Base-by-base conservation (phyloP, 495 filamentous ascomycete species). In the Acidiella bohemica region DNA sequence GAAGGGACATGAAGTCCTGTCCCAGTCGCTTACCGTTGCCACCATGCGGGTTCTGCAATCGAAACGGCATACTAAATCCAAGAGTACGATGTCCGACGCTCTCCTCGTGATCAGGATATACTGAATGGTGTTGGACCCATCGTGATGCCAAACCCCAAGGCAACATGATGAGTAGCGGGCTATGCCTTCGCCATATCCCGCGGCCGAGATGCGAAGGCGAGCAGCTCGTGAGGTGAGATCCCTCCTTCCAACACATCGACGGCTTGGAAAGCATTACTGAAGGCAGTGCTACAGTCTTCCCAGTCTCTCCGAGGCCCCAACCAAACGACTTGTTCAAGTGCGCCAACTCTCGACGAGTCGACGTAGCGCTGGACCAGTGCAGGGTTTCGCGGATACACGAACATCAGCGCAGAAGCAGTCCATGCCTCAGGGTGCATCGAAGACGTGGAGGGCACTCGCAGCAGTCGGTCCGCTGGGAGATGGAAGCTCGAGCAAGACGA, bases 361-460 rank as follows among this genome's bases (percentile, higher is more conserved):
- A 72, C 30, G 47, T 73, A 75, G 29, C 55, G 63, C 1, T 36
- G 36, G 5, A 75, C 39, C 16, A 76, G 43, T 20, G 50, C 56
- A 4, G 62, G 56, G 11, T 70, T 55, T n/a, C 68, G 59, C 1
- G 72, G 72, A 37, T 75, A 76, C 9, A 75, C 64, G 55, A 73
- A 72, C 55, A 76, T 53, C 67, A 70, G 68, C 17, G 64, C 60
- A 0, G 32, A 32, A 2, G 69, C 68, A 1, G 47, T 42, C 16
- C 57, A 42, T 11, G 42, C 41, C 12, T 65, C 64, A 1, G 54
- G 33, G 2, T 50, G 11, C 36, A 55, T 49, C 5, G 68, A 45
- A n/a, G 53, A 59, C 53, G 64, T 64, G 11, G 65, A 67, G 4
- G 35, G 32, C 23, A 74, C 69, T 6, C 58, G 46, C 16, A 63